Evolutionary conservation across 1,284 basidiomycete species (phyloP), one percentile per base, ranked within the genome.

Genomic region (Microbotryum lychnidis-dioicae): DNA sequence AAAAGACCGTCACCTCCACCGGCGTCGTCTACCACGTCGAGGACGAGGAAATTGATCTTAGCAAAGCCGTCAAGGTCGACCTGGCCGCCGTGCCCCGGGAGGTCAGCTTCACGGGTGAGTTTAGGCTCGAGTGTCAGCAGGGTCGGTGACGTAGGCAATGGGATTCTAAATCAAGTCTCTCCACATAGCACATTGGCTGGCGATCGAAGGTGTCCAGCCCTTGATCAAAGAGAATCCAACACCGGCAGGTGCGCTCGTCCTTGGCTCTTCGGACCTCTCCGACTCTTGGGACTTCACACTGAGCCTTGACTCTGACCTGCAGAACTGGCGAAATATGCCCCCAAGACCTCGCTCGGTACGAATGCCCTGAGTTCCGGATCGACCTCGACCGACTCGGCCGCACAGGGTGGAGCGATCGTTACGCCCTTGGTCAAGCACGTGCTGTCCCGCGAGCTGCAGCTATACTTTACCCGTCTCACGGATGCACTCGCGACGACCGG

Each of bases 11-110:
- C 59, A 76, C 76, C 1, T 64, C 74, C 2, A 72, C 73, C 3
- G 77, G 76, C 44, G 72, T 69, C 33, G 83, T 98, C 5, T 97
- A 92, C 77, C 91, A 91, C 71, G 83, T 96, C 18, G 90, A 96
- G 68, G 94, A 99, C 73, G 91, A 97, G 70, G 94, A 98, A 76
- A 89, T 98, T 62, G 94, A 98, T 76, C 92, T 99, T 72, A 90
- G 93, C 72, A 87, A 85, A 55, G 84, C 91, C 9, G 77, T 94
- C 37, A 83, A 87, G 56, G 87, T 89, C 70, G 87, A 90, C 73
- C 86, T 90, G 73, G 84, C 90, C 33, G 79, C 82, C 0, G 75
- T 90, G 14, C 87, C 89, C 0, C 84, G 85, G 69, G 86, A 85
- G 46, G 83, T 87, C 55, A 83, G 79, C 64, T 91, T 87, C 84